phyloP scores from a whole-genome alignment of 129 eudicot genomes.

The Sambucus nigra region DNA sequence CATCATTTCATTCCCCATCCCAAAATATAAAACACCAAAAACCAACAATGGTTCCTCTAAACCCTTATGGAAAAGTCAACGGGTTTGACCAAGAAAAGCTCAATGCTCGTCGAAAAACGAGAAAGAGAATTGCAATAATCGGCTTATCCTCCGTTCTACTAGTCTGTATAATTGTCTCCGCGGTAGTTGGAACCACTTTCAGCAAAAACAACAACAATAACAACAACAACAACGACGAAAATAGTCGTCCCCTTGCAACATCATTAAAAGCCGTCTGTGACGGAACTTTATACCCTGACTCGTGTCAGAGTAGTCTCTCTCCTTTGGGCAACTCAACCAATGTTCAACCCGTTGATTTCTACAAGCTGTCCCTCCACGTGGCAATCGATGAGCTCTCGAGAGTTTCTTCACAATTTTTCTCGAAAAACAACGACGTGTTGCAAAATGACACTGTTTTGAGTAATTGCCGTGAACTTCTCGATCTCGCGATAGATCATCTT shows the following conservation, averaged over 20 bases:
- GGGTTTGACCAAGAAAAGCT: constrained; percentile 43
- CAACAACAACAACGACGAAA: no score
- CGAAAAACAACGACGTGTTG: constrained; percentile 1
- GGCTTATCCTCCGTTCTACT: constrained; percentile 41
- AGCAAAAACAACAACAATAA: constrained; percentile 9
- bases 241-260: constrained; percentile 16
- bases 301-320: constrained; percentile 39
- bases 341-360: constrained; percentile 31
- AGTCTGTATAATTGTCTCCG: constrained; percentile 32
- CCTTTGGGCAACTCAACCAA: constrained; percentile 25
- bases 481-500: constrained; percentile 46
- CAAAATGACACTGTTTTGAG: constrained; percentile 29
- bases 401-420: constrained; percentile 4
- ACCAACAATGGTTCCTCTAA: constrained; percentile 27
- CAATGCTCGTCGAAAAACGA: constrained; percentile 34
- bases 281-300: constrained; percentile 41
- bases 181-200: constrained; percentile 40
- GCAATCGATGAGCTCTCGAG: constrained; percentile 40
- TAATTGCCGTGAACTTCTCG: constrained; percentile 42
- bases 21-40: neutral
- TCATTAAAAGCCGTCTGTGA: constrained; percentile 47
- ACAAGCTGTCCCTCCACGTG: constrained; percentile 35
- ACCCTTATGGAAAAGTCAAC: constrained; percentile 47
- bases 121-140: constrained; percentile 30
- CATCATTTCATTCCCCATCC: neutral